Conservation (phyloP, 805 yeast genomes). For the Saccharomycopsis sp. region DNA sequence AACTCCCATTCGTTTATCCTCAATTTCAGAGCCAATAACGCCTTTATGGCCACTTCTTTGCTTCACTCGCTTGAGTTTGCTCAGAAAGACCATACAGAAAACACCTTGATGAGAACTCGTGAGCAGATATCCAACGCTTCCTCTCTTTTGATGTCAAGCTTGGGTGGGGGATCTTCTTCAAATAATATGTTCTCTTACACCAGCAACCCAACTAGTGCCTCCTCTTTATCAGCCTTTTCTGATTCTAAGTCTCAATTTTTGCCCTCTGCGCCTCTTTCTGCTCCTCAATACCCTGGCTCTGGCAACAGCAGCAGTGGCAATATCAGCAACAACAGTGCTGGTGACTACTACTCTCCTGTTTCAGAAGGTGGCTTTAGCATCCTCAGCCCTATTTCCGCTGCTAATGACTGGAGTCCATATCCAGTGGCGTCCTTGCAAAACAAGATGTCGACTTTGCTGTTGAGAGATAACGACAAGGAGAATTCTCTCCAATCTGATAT, state of each 20-base stretch:
- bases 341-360: neutral
- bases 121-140: constrained; percentile 10
- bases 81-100: constrained; percentile 8
- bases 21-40: constrained; percentile 6
- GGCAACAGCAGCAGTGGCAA: neutral
- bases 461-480: neutral
- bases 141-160: neutral
- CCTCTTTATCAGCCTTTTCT: neutral
- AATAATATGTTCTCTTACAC: neutral
- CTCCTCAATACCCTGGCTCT: neutral
- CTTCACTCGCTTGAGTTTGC: constrained; percentile 11
- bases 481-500: neutral
- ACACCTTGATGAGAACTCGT: constrained; percentile 15
- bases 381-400: neutral
- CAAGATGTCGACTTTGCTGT: neutral
- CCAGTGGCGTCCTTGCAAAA: neutral
- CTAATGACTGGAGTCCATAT: neutral
- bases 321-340: neutral
- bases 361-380: neutral
- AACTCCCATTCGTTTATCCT: constrained; percentile 10
- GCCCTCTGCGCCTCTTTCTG: neutral
- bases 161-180: neutral
- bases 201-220: neutral
- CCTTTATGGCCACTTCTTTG: neutral
- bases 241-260: neutral